Percentiles rank a stretch among this genome's conserved stretches.
Conservation (phyloP, 305 asterid genomes). For the Ilex paraguariensis region DNA sequence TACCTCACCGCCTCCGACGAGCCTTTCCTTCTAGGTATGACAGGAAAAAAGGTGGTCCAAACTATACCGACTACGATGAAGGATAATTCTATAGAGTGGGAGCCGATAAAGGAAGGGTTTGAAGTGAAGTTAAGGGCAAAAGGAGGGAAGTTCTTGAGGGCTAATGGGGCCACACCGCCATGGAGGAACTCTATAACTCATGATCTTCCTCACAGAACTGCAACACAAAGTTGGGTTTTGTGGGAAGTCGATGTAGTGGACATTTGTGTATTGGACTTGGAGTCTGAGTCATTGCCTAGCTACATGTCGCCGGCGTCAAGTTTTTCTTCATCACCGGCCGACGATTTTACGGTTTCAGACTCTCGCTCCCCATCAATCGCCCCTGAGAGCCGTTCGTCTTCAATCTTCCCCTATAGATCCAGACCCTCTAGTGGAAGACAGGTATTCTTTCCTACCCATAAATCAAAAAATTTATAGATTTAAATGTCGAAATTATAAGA, state of each 20-base stretch:
- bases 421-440: conserved; percentile 19
- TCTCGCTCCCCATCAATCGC: conserved; percentile 10
- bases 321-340: conserved; percentile 19
- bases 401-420: conserved; percentile 25
- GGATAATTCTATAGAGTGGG: conserved; percentile 55
- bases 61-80: conserved; percentile 15
- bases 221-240: conserved; percentile 74
- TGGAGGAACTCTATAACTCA: conserved; percentile 77
- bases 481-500: too few relatives aligned
- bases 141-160: conserved; percentile 63
- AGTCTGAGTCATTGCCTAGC: conserved; percentile 31
- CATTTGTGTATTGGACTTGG: conserved; percentile 16
- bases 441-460: conserved; percentile 14
- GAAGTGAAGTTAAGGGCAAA: conserved; percentile 43
- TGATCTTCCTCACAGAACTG: conserved; percentile 69
- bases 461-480: too few relatives aligned
- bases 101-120: conserved; percentile 66
- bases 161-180: conserved; percentile 80
- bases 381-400: conserved; percentile 17
- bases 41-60: conserved; percentile 62
- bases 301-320: conserved; percentile 26
- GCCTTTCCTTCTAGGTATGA: conserved; percentile 53
- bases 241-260: conserved; percentile 76
- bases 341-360: conserved; percentile 25
- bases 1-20: conserved; percentile 62